Conservation (phyloP, 2,329 filamentous ascomycete genomes). For the Herpomyces periplanetae region DNA sequence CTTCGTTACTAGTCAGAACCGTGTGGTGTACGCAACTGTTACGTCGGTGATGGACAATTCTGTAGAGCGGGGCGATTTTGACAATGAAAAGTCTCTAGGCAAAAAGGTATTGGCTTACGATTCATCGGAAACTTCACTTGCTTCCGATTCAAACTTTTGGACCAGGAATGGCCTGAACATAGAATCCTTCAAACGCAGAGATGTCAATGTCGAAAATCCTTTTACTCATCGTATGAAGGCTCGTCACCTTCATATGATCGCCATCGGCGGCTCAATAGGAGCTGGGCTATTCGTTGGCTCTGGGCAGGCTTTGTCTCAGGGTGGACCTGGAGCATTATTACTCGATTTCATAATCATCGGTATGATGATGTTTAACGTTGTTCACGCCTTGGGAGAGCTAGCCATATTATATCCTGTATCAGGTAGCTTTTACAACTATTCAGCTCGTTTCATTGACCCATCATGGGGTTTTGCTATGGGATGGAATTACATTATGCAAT, state of each 20-base stretch:
- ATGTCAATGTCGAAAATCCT: too few species aligned
- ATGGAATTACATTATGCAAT: constrained; percentile 26
- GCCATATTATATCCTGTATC: constrained; percentile 30
- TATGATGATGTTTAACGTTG: constrained; percentile 23
- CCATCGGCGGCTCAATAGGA: constrained; percentile 18
- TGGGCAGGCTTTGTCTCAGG: constrained; percentile 13
- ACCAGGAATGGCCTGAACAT: too few species aligned
- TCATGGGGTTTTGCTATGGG: constrained; percentile 11
- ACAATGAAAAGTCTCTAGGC: too few species aligned
- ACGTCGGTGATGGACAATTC: too few species aligned
- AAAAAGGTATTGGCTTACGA: too few species aligned
- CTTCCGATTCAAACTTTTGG: too few species aligned
- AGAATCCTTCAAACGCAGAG: too few species aligned
- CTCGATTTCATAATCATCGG: constrained; percentile 32
- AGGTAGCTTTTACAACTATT: constrained; percentile 27
- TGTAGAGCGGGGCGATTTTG: too few species aligned
- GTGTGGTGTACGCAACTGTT: too few species aligned
- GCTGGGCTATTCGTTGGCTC: constrained; percentile 22
- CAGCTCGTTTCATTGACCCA: constrained; percentile 24
- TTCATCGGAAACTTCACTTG: too few species aligned
- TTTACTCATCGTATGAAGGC: too few species aligned
- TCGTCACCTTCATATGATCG: constrained; percentile 20
- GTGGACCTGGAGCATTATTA: constrained; percentile 12
- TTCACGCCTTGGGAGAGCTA: constrained; percentile 33
- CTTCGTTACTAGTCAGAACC: too few species aligned